Evolutionary conservation across 257 asterid genomes (phyloP).

Genomic region (Penstemon eatonii): DNA sequence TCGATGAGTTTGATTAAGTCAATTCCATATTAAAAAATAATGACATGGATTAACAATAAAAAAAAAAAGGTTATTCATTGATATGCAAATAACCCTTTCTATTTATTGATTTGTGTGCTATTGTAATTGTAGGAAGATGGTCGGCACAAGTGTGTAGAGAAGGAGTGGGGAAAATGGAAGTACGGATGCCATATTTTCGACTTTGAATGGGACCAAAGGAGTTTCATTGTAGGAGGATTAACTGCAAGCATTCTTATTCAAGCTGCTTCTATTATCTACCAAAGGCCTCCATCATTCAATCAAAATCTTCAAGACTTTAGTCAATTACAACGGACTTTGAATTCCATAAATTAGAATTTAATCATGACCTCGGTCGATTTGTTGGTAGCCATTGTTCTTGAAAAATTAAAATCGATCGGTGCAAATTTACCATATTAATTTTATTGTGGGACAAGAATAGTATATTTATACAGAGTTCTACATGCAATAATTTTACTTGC

Average conservation of each 20-base stretch:
- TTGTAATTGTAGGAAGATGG: constrained; percentile 33
- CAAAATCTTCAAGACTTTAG: constrained; percentile 54
- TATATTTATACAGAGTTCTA: no score
- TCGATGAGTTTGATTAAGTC: no score
- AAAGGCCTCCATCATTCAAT: constrained; percentile 45
- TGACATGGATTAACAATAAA: no score
- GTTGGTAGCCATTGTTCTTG: no score
- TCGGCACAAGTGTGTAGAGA: constrained; percentile 40
- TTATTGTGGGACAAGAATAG: no score
- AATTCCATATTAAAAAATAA: no score
- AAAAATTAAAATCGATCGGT: no score
- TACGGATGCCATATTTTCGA: constrained; percentile 50
- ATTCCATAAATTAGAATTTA: constrained; percentile 11
- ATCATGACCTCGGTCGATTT: no score
- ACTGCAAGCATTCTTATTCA: constrained; percentile 56
- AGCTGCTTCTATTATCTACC: constrained; percentile 50
- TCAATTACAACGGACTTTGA: constrained; percentile 42
- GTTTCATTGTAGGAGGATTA: constrained; percentile 43
- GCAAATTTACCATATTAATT: no score
- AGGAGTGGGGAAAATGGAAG: constrained; percentile 47
- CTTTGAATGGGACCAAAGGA: constrained; percentile 39
- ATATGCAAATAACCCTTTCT: no score
- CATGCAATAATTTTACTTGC: no score
- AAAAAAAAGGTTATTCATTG: no score
- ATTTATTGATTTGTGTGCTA: neutral